Conservation (phyloP, 257 asterid species). For the Plantago ovata region DNA sequence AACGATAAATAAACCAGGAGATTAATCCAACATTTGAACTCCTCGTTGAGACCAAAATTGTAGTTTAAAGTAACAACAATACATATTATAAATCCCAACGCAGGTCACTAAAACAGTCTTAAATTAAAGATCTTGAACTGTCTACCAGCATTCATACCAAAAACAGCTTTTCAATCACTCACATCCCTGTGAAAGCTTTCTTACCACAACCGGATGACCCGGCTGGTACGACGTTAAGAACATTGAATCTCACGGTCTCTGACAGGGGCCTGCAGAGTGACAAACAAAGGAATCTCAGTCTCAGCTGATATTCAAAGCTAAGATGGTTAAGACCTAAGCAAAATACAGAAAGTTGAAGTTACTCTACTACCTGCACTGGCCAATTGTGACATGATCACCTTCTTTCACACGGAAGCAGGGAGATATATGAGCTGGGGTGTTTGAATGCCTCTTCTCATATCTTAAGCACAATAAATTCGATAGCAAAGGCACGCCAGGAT, state of each 20-base stretch:
- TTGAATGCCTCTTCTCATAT: conserved; percentile 86
- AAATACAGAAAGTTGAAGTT: neutral
- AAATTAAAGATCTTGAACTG: too few species aligned
- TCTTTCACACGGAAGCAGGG: conserved; percentile 93
- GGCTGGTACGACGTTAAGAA: conserved; percentile 75
- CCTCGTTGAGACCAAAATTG: too few species aligned
- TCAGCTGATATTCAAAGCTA: too few species aligned
- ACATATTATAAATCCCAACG: too few species aligned
- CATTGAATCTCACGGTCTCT: conserved; percentile 78
- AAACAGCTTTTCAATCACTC: conserved; percentile 19
- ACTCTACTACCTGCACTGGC: conserved; percentile 70
- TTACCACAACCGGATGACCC: conserved; percentile 83
- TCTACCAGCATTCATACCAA: too few species aligned
- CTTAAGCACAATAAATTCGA: conserved; percentile 20
- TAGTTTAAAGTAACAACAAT: too few species aligned
- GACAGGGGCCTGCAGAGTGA: conserved; percentile 63
- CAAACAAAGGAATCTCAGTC: neutral
- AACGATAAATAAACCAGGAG: too few species aligned
- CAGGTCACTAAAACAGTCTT: too few species aligned
- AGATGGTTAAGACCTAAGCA: neutral
- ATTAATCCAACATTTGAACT: too few species aligned
- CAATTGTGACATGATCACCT: conserved; percentile 73
- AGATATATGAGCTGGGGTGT: conserved; percentile 77
- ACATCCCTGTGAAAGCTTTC: conserved; percentile 79
- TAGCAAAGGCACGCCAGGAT: neutral